Evolutionary conservation across 2,329 filamentous ascomycete genomes (phyloP).

Genomic region (Alternaria sp.): DNA sequence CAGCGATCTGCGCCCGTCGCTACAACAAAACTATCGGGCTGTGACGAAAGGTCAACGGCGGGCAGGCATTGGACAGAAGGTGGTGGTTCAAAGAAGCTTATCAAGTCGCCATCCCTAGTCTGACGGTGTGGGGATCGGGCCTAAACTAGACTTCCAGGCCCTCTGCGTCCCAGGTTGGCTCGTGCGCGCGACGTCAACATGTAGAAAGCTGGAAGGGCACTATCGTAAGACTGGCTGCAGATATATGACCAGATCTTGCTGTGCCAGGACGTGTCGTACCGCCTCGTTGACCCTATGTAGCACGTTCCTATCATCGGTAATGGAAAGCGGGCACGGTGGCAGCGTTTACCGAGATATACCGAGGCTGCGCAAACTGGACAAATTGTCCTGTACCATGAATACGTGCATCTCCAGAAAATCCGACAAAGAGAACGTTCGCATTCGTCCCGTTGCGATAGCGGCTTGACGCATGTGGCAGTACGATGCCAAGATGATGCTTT

Average conservation of each 20-base stretch:
- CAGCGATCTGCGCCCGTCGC: constrained; percentile 21
- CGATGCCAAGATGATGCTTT: background rate
- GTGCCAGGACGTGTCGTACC: background rate
- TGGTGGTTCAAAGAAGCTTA: constrained; percentile 42
- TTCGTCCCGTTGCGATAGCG: background rate
- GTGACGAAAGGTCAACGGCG: constrained; percentile 13
- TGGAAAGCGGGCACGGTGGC: background rate
- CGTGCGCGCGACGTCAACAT: constrained; percentile 15
- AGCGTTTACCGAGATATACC: background rate
- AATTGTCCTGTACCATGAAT: background rate
- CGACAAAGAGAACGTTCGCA: background rate
- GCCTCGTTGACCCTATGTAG: background rate
- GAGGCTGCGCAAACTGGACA: background rate
- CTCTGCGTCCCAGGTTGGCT: constrained; percentile 17
- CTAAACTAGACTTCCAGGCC: constrained; percentile 16
- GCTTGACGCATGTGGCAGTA: background rate
- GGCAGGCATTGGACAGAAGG: constrained; percentile 26
- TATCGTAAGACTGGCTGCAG: background rate
- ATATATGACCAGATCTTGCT: background rate
- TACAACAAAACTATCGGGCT: constrained; percentile 15
- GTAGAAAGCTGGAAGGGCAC: background rate
- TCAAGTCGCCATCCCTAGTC: constrained; percentile 35
- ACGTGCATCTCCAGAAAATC: background rate
- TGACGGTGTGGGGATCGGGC: constrained; percentile 29
- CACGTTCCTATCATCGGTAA: background rate